Evolutionary conservation across 2,329 filamentous ascomycete species (phyloP).

Genomic region (Fusarium marasasianum): DNA sequence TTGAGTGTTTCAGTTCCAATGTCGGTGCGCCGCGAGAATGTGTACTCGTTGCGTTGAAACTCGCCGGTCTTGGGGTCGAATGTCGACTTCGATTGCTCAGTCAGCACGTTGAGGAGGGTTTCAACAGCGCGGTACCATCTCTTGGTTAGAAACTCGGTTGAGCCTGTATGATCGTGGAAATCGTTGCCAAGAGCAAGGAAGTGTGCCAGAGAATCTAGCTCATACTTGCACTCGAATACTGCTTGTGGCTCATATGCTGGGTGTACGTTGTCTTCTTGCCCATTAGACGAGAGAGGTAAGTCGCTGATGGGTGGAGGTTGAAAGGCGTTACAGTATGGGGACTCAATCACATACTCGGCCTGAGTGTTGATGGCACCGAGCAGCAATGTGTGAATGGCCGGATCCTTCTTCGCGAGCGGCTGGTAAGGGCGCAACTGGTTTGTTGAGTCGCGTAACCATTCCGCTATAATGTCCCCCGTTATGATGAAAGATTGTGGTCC

Average conservation of each 20-base stretch:
- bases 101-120: constrained; percentile 76
- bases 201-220: constrained; percentile 92
- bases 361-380: constrained; percentile 96
- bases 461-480: constrained; percentile 90
- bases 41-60: constrained; percentile 81
- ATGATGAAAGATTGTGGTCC: constrained; percentile 93
- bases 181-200: constrained; percentile 89
- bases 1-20: constrained; percentile 90
- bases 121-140: constrained; percentile 84
- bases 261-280: constrained; percentile 85
- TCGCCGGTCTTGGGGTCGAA: constrained; percentile 75
- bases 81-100: constrained; percentile 81
- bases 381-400: constrained; percentile 80
- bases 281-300: constrained; percentile 76
- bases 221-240: constrained; percentile 99
- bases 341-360: constrained; percentile 91
- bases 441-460: constrained; percentile 91
- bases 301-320: constrained; percentile 90
- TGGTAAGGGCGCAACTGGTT: constrained; percentile 96
- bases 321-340: constrained; percentile 98
- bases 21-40: constrained; percentile 83
- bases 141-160: constrained; percentile 78
- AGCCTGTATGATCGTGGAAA: constrained; percentile 82
- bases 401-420: constrained; percentile 81
- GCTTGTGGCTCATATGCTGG: constrained; percentile 83